A percentile compares a stretch with the other conserved stretches of the same genome.
Evolutionary conservation across 192 early-diverging fungal species (phyloP).

Genomic region (Entophlyctis luteolus): DNA sequence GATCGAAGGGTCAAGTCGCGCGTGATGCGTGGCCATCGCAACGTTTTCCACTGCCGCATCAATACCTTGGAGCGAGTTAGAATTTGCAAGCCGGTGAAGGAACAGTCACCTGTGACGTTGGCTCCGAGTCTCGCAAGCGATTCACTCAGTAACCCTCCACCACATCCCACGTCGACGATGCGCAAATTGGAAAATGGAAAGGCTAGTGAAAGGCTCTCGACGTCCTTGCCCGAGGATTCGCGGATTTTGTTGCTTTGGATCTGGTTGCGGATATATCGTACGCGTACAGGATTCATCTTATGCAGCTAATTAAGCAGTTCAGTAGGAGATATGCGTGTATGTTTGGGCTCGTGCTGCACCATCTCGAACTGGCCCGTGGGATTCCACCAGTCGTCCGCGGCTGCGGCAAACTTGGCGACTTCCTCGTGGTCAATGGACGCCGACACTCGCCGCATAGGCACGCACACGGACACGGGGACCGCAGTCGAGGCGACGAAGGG

Average conservation of each 20-base stretch:
- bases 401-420: slow-evolving; percentile 68
- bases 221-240: slow-evolving; percentile 19
- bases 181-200: slow-evolving; percentile 47
- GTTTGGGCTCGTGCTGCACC: slow-evolving; percentile 50
- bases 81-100: too few relatives aligned
- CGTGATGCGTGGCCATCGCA: slow-evolving; percentile 71
- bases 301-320: slow-evolving; percentile 44
- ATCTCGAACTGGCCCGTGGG: slow-evolving; percentile 78
- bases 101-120: slow-evolving; percentile 16
- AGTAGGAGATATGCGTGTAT: slow-evolving; percentile 57
- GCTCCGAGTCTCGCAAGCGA: slow-evolving; percentile 37
- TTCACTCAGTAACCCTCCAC: slow-evolving; percentile 88
- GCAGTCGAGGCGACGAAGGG: too few relatives aligned
- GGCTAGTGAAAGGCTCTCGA: background rate
- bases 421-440: slow-evolving; percentile 62
- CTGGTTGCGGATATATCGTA: slow-evolving; percentile 68
- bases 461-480: too few relatives aligned
- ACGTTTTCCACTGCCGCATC: slow-evolving; percentile 87
- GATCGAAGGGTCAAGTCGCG: slow-evolving; percentile 64
- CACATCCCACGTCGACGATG: slow-evolving; percentile 90
- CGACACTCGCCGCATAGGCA: background rate
- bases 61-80: slow-evolving; percentile 51
- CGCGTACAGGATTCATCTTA: slow-evolving; percentile 53
- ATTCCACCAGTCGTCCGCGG: slow-evolving; percentile 87
- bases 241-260: slow-evolving; percentile 6